These are phyloP conservation scores for Panaeolus papilionaceus DNA, from an alignment of 768 basidiomycete species.

Conservation along the genomic window DNA sequence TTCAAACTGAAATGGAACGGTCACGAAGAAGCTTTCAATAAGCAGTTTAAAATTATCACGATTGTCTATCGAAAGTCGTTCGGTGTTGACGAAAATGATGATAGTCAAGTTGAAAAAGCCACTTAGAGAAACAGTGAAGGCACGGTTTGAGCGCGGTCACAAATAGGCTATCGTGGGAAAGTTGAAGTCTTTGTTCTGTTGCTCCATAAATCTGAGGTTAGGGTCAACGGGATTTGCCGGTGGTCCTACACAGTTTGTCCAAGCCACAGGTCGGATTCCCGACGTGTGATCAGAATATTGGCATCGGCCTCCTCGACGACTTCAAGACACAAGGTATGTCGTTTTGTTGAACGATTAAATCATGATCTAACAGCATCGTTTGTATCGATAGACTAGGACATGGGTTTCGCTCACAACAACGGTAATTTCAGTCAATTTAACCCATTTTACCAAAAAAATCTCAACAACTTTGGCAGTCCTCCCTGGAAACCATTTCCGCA, in stretches of 20 bases:
- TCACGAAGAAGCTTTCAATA: background rate
- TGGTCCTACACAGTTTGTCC: constrained; percentile 43
- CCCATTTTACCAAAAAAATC: constrained; percentile 20
- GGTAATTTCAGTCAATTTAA: constrained; percentile 48
- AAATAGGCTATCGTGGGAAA: constrained; percentile 21
- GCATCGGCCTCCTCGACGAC: constrained; percentile 50
- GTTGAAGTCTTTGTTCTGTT: background rate
- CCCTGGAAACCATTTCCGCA: constrained; percentile 94
- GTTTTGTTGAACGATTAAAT: constrained; percentile 16
- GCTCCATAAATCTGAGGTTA: constrained; percentile 31
- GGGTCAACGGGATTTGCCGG: constrained; percentile 44
- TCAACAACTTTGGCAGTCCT: constrained; percentile 60
- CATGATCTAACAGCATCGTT: constrained; percentile 14
- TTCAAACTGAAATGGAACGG: constrained; percentile 1
- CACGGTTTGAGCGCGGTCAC: constrained; percentile 23
- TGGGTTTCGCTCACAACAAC: constrained; percentile 87
- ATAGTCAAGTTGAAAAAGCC: constrained; percentile 6
- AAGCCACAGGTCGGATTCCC: constrained; percentile 44
- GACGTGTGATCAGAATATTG: constrained; percentile 36
- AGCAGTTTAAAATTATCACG: background rate
- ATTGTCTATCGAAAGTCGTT: constrained; percentile 11
- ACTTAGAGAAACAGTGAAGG: constrained; percentile 16
- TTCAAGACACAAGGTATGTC: constrained; percentile 53
- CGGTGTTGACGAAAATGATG: constrained; percentile 12
- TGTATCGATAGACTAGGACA: constrained; percentile 51